Percentiles rank a stretch among this genome's conserved stretches.
Evolutionary conservation across 2,329 filamentous ascomycete genomes (phyloP).

Genomic region (Biscogniauxia marginata): DNA sequence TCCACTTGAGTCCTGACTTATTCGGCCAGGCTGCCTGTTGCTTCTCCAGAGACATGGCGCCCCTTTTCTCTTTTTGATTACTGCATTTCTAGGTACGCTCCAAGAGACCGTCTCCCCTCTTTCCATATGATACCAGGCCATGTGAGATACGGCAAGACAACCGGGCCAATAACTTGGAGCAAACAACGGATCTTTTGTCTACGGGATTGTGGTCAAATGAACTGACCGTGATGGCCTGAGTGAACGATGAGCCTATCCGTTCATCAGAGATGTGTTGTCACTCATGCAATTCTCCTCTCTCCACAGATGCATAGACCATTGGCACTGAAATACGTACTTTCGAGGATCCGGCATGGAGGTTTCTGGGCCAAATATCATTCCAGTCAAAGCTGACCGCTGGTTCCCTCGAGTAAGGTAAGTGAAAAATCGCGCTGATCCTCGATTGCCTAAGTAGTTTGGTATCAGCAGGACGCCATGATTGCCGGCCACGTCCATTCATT

Average conservation of each 20-base stretch:
- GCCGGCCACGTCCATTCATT: neutral
- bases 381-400: neutral
- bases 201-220: neutral
- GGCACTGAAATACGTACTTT: neutral
- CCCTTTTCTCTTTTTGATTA: neutral
- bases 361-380: neutral
- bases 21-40: neutral
- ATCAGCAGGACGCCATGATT: neutral
- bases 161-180: neutral
- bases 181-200: neutral
- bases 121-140: neutral
- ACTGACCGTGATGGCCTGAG: neutral
- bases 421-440: neutral
- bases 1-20: neutral
- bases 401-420: neutral
- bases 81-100: neutral
- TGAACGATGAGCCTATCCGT: neutral
- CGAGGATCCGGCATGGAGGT: neutral
- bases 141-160: neutral
- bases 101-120: neutral
- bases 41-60: neutral
- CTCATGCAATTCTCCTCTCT: neutral
- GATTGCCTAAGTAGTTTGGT: neutral
- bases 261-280: neutral
- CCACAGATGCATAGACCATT: neutral